Evolutionary conservation across 2,329 filamentous ascomycete species (phyloP).

Genomic region (Fusarium continuum): DNA sequence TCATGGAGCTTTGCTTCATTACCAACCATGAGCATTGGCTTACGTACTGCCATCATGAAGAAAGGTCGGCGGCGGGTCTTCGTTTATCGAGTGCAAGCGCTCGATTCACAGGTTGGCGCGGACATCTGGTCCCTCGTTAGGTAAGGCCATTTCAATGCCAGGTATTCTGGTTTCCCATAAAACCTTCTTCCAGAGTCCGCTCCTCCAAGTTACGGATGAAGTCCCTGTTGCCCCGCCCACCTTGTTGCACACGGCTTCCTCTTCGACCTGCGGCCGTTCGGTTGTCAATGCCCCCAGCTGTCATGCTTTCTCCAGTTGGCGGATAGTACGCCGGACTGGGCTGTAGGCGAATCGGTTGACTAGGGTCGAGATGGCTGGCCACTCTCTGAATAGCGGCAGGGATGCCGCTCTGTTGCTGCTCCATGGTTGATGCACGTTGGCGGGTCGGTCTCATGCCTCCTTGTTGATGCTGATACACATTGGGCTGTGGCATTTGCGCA

Average conservation of each 20-base stretch:
- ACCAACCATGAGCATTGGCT: slow-evolving; percentile 28
- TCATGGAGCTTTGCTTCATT: slow-evolving; percentile 12
- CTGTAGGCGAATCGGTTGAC: slow-evolving; percentile 90
- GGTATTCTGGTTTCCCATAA: slow-evolving; percentile 70
- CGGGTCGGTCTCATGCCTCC: slow-evolving; percentile 75
- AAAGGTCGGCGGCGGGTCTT: slow-evolving; percentile 7
- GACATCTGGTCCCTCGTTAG: slow-evolving; percentile 30
- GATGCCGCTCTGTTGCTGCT: slow-evolving; percentile 91
- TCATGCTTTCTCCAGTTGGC: slow-evolving; percentile 84
- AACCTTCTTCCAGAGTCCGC: slow-evolving; percentile 91
- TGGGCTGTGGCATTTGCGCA: slow-evolving; percentile 59
- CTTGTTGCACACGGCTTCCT: slow-evolving; percentile 75
- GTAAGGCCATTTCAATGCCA: slow-evolving; percentile 68
- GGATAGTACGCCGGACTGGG: slow-evolving; percentile 98
- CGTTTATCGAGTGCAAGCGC: slow-evolving; percentile 10
- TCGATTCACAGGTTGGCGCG: slow-evolving; percentile 28
- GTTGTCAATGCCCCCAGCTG: slow-evolving; percentile 63
- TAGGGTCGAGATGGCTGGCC: slow-evolving; percentile 94
- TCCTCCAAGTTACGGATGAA: slow-evolving; percentile 97
- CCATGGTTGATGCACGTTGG: slow-evolving; percentile 95
- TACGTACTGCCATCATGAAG: slow-evolving; percentile 15
- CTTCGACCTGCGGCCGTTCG: slow-evolving; percentile 71
- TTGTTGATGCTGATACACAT: slow-evolving; percentile 72
- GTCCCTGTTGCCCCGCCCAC: slow-evolving; percentile 74
- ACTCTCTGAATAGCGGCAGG: slow-evolving; percentile 93